Conservation (phyloP, 129 eudicot species). For the Cynara cardunculus region DNA sequence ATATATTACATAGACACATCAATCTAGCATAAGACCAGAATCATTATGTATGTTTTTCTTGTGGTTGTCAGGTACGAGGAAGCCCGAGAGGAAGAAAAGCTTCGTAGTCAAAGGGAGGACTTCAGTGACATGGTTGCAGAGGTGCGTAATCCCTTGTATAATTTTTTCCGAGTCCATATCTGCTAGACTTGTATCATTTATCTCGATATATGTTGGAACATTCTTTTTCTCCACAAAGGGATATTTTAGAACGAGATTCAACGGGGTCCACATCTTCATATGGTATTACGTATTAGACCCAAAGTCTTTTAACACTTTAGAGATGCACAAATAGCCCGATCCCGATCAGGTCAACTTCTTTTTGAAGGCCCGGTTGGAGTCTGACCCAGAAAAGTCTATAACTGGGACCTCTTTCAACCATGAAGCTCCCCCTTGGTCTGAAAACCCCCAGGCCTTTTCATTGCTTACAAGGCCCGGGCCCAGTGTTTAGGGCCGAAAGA, state of each 20-base stretch:
- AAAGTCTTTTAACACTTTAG: background rate
- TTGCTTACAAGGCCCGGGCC: background rate
- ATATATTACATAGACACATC: background rate
- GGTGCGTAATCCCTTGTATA: conserved; percentile 36
- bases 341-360: background rate
- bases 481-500: too few species aligned
- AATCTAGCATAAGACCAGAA: background rate
- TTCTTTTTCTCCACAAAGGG: too few species aligned
- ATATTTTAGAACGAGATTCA: too few species aligned
- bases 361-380: background rate
- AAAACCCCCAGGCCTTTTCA: too few species aligned
- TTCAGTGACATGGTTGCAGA: conserved; percentile 99
- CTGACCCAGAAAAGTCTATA: too few species aligned
- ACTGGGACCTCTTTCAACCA: too few species aligned
- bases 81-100: conserved; percentile 95
- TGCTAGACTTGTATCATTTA: too few species aligned
- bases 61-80: conserved; percentile 63
- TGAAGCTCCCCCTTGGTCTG: too few species aligned
- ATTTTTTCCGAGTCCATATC: background rate
- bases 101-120: conserved; percentile 82
- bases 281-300: background rate
- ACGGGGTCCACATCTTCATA: too few species aligned
- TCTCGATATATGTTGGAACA: too few species aligned
- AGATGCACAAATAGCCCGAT: background rate
- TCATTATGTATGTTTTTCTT: background rate